Evolutionary conservation across 2,329 filamentous ascomycete genomes (phyloP), one percentile per base, ranked within the genome.

Genomic region (Elsinoe fawcettii): DNA sequence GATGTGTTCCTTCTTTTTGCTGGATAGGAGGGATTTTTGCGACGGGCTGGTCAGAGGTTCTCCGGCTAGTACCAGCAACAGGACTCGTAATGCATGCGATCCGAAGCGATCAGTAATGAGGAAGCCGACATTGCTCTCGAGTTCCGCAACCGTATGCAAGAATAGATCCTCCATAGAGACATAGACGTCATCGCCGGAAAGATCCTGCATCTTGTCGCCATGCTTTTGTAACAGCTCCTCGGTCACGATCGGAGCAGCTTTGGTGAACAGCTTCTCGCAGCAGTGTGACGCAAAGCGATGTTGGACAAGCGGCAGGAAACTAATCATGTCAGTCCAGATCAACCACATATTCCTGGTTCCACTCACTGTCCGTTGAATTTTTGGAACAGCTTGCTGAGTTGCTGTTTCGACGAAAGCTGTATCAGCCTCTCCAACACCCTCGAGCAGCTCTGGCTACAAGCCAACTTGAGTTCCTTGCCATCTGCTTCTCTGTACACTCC

Each of bases 281-380:
- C 92, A 97, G 75, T 99, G 93, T 60, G 91, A 95, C 4, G 93
- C 93, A 67, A 99, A 99, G 16, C 93, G 87, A 73, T 99, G 93
- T 69, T 95, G 91, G 54, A 96, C 85, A 25, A 99, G 80, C 65
- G 91, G 86, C 59, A 92, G 76, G 72, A 97, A 95, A 72, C 78
- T 81, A 64, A 34, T 14, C 5, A 9, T 16, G 51, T 49, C 25
- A 49, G 36, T 20, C n/a, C 23, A 62, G 32, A 25, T 54, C 36
- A 47, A 27, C 39, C 16, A 7, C 12, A 25, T 46, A 16, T 14
- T 36, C 14, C 46, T 41, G 6, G 16, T 36, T 18, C 22, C 11
- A 74, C 77, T 61, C 69, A 80, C 78, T 97, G 88, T 32, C 87
- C 85, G 18, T 79, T 84, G 70, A 97, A 96, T 44, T 87, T 89